A percentile compares a stretch with the other conserved stretches of the same genome.
These are phyloP conservation scores for Emericellopsis atlantica DNA, from an alignment of 2,329 filamentous ascomycete species.

Conservation along the genomic window DNA sequence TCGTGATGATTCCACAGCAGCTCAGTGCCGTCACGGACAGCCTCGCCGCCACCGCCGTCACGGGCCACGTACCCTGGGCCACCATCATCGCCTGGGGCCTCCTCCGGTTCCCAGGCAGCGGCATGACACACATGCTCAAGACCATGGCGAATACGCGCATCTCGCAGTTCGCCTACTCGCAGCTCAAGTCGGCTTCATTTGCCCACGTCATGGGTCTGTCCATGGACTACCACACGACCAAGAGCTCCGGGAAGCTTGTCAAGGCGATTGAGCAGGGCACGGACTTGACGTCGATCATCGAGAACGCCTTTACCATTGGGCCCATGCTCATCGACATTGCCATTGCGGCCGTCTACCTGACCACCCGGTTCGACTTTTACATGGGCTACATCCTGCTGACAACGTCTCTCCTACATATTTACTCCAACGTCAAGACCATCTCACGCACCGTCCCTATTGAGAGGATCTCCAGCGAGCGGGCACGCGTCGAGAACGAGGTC, in stretches of 20 bases:
- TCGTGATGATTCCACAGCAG: slow-evolving; percentile 12
- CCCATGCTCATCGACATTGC: no score
- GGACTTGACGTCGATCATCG: slow-evolving; percentile 42
- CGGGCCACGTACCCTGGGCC: slow-evolving; percentile 4
- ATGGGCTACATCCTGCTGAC: no score
- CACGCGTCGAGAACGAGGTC: no score
- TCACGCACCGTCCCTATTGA: no score
- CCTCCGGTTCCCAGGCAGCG: slow-evolving; percentile 6
- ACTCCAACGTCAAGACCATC: no score
- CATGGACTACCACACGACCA: slow-evolving; percentile 55
- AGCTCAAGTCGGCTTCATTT: slow-evolving; percentile 43
- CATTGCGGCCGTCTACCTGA: no score
- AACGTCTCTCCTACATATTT: no score
- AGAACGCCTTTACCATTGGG: slow-evolving; percentile 30
- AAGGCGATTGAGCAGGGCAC: slow-evolving; percentile 49
- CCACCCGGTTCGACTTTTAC: no score
- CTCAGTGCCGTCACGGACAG: slow-evolving; percentile 11
- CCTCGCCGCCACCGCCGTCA: slow-evolving; percentile 7
- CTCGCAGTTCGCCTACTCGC: slow-evolving; percentile 25
- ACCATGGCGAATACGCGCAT: slow-evolving; percentile 10
- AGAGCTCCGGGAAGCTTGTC: slow-evolving; percentile 47
- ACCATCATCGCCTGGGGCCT: slow-evolving; percentile 4
- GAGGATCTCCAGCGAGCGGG: no score
- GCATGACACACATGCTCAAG: slow-evolving; percentile 1
- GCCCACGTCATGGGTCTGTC: slow-evolving; percentile 53